Conservation (phyloP, 1,284 basidiomycete species). For the Tremellales sp. region DNA sequence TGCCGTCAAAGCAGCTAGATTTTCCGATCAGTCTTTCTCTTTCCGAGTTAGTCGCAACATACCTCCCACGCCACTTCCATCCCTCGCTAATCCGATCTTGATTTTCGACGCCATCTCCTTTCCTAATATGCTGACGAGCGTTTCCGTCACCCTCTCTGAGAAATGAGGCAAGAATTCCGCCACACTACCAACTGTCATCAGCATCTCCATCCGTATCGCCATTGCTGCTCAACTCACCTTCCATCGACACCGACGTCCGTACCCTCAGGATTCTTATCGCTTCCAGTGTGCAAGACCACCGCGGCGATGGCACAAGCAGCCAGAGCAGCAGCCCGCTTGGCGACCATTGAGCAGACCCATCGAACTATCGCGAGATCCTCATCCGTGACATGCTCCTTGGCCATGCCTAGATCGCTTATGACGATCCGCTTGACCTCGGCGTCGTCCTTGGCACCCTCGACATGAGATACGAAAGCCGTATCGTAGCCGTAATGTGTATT, state of each 20-base stretch:
- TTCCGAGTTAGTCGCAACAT: no score
- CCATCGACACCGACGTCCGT: constrained; percentile 85
- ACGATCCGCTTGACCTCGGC: constrained; percentile 56
- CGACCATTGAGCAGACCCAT: constrained; percentile 73
- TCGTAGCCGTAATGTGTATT: constrained; percentile 94
- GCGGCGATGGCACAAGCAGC: constrained; percentile 85
- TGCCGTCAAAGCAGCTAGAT: constrained; percentile 48
- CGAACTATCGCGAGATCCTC: constrained; percentile 67
- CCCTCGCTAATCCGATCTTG: constrained; percentile 87
- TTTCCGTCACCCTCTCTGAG: constrained; percentile 66
- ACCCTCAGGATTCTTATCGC: constrained; percentile 53
- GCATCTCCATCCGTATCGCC: background rate
- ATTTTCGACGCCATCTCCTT: constrained; percentile 71
- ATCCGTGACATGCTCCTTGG: constrained; percentile 48
- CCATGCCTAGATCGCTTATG: constrained; percentile 60
- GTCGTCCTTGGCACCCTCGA: constrained; percentile 56
- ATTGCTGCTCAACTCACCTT: constrained; percentile 54
- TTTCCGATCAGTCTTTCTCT: no score
- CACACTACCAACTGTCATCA: constrained; percentile 56
- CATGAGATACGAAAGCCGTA: constrained; percentile 82
- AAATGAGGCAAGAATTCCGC: constrained; percentile 88
- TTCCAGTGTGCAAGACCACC: constrained; percentile 73
- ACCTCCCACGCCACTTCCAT: constrained; percentile 96
- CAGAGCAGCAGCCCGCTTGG: constrained; percentile 73
- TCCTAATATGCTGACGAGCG: constrained; percentile 72